Evolutionary conservation across 106 monocot species (phyloP).

Genomic region (Triglochin maritima): DNA sequence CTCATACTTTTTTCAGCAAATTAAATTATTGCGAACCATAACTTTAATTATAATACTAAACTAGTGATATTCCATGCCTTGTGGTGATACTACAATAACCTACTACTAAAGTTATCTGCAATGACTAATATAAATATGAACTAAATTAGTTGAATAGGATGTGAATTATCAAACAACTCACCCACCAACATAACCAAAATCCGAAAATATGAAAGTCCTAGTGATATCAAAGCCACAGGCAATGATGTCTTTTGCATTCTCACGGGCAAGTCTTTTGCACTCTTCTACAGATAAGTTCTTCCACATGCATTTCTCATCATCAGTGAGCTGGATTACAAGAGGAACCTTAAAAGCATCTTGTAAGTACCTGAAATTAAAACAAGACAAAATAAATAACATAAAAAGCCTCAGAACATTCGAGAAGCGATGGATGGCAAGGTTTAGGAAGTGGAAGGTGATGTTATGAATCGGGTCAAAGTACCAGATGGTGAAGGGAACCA

Average conservation of each 20-base stretch:
- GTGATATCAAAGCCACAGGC: constrained; percentile 96
- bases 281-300: constrained; percentile 88
- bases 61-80: too few relatives aligned
- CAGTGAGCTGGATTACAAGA: constrained; percentile 93
- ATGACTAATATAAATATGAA: too few relatives aligned
- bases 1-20: too few relatives aligned
- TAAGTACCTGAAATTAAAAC: constrained; percentile 57
- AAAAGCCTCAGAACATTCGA: neutral
- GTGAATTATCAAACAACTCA: constrained; percentile 23
- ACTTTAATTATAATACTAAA: too few relatives aligned
- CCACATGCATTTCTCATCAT: constrained; percentile 99
- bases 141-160: too few relatives aligned
- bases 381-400: neutral
- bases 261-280: constrained; percentile 79
- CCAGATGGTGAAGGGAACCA: too few relatives aligned
- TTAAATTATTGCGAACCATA: too few relatives aligned
- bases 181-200: constrained; percentile 96
- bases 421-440: neutral
- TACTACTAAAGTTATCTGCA: too few relatives aligned
- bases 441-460: neutral
- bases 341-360: constrained; percentile 98
- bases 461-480: neutral
- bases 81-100: too few relatives aligned
- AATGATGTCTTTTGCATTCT: constrained; percentile 98
- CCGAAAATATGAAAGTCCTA: constrained; percentile 91